Base-by-base conservation (phyloP, 1,284 basidiomycete species). In the Irpex sp. region DNA sequence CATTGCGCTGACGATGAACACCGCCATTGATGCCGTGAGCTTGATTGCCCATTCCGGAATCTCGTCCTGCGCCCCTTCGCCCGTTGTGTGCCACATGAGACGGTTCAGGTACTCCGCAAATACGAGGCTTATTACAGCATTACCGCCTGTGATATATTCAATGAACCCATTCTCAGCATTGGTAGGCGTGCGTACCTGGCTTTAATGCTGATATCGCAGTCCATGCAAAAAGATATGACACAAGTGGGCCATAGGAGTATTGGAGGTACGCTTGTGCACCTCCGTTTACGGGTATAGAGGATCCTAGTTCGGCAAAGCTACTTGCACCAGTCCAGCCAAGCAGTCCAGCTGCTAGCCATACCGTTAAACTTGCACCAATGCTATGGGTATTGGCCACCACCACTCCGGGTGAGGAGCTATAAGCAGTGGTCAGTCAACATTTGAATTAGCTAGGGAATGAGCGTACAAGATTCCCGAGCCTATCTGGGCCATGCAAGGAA, bases 21-120 rank as follows among this genome's bases (percentile, higher is more conserved):
- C 84, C 61, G 94, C 92, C 51, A 82, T 75, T 46, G 86, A 77
- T 6, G 94, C 97, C 31, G 93, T 94, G 63, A 95, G 76, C 78
- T 97, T 97, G 77, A 93, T 93, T n/a, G 92, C 87, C 95, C 94
- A 97, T 66, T 90, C 85, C 37, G 96, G 94, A 61, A 97, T 89
- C 51, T 85, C 86, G 70, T 92, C 88, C 5, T 90, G 88, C 70
- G 85, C 83, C 66, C 87, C 83, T 71, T 82, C 79, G 63, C 80
- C 78, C 17, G 84, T 83, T 62, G 78, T 80, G 71, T 90, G 86
- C 84, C 86, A 88, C 71, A 92, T 83, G 65, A 93, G 79, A 67
- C 89, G 81, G 72, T 91, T 97, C 62, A 97, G 75, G 73, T 99
- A 99, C 78, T 99, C 97, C 7, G 85, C 82, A 69, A 89, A 91